Base-by-base conservation (phyloP, 495 filamentous ascomycete species). In the Penicillium fimorum region DNA sequence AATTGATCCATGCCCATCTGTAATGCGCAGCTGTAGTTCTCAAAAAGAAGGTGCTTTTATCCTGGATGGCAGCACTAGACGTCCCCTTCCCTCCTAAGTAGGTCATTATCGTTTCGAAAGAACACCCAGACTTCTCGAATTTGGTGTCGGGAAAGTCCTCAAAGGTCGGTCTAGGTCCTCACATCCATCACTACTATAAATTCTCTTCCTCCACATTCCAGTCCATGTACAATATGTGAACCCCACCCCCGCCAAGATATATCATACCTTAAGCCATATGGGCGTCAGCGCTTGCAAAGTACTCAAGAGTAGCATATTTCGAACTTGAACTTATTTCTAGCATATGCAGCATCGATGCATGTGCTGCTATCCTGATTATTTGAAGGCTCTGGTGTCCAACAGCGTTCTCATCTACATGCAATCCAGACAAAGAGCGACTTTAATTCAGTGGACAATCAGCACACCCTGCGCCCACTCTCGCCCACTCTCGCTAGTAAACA, bases 171-270 rank as follows among this genome's bases (percentile, higher is more conserved):
- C 42, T 27, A 22, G 46, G 17, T 50, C 41, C 0, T 38, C 32
- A 27, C 7, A 4, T 50, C 29, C 8, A 25, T 46, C 22, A 8
- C 42, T 40, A 38, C 27, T 47, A 52, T 52, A 32, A 32, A 17
- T 54, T 17, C 11, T 37, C 13, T 35, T 24, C 43, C 30, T 24
- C 48, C 48, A 40, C 48, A 40, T 22, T 18, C 37, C 24, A 29
- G 22, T 50, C 10, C 6, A 40, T 15, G 9, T 38, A 40, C 44
- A 35, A 27, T 22, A 50, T 12, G 13, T 22, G 12, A 37, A 54
- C 51, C 51, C 51, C 42, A 38, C 51, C 42, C 51, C 42, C 42
- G 42, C 51, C 32, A 54, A 54, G 41, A 46, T 27, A 45, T 17
- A 41, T 9, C 30, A 27, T n/a, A n/a, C 20, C 20, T 9, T 24